Percentiles rank a stretch among this genome's conserved stretches.
phyloP scores from a whole-genome alignment of 2,329 filamentous ascomycete species.

The Fusarium sp. region DNA sequence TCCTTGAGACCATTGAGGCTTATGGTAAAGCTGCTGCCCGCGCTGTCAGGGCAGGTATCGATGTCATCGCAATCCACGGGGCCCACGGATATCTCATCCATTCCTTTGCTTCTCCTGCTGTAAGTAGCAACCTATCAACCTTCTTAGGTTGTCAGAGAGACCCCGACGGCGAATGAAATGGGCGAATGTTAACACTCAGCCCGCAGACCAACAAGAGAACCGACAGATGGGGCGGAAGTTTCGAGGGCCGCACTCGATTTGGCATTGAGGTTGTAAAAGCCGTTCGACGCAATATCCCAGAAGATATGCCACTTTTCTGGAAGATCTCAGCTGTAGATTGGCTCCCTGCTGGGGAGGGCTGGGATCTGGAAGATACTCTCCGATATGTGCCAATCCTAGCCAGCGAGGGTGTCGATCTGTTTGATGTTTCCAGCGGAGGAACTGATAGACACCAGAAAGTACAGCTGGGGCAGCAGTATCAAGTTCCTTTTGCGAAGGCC shows the following conservation, averaged over 20 bases:
- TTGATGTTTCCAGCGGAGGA: neutral
- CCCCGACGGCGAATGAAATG: neutral
- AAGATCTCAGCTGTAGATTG: neutral
- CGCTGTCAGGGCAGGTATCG: neutral
- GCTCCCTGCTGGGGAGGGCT: neutral
- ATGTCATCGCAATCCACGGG: neutral
- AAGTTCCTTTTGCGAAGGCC: neutral
- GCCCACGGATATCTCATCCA: neutral
- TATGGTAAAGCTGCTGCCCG: neutral
- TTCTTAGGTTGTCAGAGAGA: neutral
- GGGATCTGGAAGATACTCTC: neutral
- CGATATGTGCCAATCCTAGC: neutral
- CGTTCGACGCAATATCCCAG: neutral
- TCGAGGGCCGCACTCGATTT: constrained; percentile 58
- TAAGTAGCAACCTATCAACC: neutral
- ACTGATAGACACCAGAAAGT: neutral
- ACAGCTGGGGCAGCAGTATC: neutral
- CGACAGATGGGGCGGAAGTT: constrained; percentile 65
- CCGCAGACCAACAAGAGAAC: constrained; percentile 58
- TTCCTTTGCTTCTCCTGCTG: neutral
- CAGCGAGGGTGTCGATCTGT: neutral
- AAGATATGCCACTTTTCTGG: neutral
- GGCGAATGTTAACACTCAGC: neutral
- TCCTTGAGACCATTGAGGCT: neutral
- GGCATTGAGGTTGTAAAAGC: neutral